Conservation (phyloP, 2,329 filamentous ascomycete species). For the Domatiomyces catenatus region DNA sequence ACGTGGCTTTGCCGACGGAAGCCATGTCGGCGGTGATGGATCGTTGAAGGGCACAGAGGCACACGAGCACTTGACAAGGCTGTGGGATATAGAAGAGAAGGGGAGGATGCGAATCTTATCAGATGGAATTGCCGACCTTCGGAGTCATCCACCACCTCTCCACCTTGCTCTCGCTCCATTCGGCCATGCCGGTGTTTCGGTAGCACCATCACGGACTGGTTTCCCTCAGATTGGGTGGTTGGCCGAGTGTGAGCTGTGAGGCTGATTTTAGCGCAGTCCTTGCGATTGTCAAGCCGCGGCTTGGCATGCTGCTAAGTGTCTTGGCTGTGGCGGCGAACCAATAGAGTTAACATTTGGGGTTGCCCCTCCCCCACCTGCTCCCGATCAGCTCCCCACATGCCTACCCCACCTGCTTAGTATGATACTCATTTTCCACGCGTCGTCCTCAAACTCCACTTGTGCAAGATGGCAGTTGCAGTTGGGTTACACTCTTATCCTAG, state of each 20-base stretch:
- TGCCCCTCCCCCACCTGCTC: no score
- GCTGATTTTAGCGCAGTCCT: not conserved
- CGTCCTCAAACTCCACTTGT: no score
- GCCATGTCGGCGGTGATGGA: not conserved
- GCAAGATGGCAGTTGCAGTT: no score
- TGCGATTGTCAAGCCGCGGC: not conserved
- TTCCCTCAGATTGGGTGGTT: not conserved
- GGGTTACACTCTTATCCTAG: no score
- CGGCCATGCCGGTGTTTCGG: not conserved
- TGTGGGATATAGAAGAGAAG: not conserved
- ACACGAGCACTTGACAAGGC: not conserved
- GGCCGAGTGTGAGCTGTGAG: not conserved
- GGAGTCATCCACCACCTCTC: not conserved
- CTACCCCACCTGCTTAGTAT: no score
- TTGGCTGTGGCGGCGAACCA: no score
- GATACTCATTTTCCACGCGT: no score
- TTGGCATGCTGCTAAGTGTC: not conserved
- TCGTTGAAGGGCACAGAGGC: not conserved
- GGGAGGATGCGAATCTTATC: not conserved
- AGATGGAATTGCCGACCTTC: not conserved
- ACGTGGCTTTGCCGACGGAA: not conserved
- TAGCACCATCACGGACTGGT: no score
- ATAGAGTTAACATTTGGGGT: no score
- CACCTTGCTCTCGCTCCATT: not conserved
- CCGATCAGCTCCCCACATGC: no score